Evolutionary conservation across 2,329 filamentous ascomycete genomes (phyloP).

Genomic region (Cordyceps fumosorosea): DNA sequence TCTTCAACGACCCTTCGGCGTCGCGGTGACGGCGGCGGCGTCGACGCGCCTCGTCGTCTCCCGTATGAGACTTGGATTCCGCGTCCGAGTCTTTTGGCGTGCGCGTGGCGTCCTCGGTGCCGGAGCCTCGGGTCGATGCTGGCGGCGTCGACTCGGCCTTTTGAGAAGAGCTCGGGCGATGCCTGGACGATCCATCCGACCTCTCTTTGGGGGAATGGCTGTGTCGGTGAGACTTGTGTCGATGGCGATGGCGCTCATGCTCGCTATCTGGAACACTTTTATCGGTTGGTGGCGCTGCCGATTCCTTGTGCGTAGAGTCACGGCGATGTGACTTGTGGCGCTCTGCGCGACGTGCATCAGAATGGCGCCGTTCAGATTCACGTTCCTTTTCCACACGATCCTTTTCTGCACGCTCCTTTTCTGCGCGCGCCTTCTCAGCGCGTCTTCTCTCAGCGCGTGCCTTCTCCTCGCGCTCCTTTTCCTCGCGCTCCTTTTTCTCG

Average conservation of each 20-base stretch:
- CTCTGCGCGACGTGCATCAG: not conserved
- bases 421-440: not conserved
- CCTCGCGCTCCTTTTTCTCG: not conserved
- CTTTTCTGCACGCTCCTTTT: slow-evolving; percentile 5
- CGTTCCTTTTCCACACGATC: not conserved
- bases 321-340: slow-evolving; percentile 1
- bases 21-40: slow-evolving; percentile 7
- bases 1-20: not conserved
- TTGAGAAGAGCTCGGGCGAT: not conserved
- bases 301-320: not conserved
- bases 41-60: slow-evolving; percentile 9
- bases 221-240: slow-evolving; percentile 33
- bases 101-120: not conserved
- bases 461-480: slow-evolving; percentile 7
- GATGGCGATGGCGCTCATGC: slow-evolving; percentile 21
- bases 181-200: slow-evolving; percentile 14
- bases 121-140: not conserved
- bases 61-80: not conserved
- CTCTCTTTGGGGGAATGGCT: slow-evolving; percentile 32
- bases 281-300: not conserved
- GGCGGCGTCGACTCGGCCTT: not conserved
- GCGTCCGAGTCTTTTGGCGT: slow-evolving; percentile 1
- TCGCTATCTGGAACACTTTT: not conserved
- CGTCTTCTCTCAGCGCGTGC: not conserved
- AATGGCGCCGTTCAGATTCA: slow-evolving; percentile 14